Conservation (phyloP, 2,329 filamentous ascomycete genomes). For the Orbilia javanica region DNA sequence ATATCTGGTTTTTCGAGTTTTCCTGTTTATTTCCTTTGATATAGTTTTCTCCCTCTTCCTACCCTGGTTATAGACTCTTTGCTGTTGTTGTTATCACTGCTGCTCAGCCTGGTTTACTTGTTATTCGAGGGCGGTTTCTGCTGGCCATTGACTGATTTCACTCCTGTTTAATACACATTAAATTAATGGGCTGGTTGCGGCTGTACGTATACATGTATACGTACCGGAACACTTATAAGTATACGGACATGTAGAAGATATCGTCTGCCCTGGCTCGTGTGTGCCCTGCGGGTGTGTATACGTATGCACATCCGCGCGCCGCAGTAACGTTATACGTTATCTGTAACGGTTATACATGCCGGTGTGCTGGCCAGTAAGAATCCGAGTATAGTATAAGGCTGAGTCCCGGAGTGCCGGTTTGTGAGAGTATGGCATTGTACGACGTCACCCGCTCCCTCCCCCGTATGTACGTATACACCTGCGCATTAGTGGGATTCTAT, state of each 20-base stretch:
- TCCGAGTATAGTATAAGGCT: slow-evolving; percentile 2
- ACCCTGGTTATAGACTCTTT: neutral
- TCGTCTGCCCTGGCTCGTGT: neutral
- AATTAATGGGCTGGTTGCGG: neutral
- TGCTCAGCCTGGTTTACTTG: neutral
- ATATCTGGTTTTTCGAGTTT: neutral
- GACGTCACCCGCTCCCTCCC: neutral
- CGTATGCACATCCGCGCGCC: neutral
- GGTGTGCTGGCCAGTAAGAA: neutral
- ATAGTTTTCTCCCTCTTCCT: neutral
- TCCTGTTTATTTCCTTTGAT: neutral
- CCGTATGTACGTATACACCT: neutral
- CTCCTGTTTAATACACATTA: slow-evolving; percentile 21
- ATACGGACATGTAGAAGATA: neutral
- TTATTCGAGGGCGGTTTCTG: slow-evolving; percentile 31
- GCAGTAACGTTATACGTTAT: neutral
- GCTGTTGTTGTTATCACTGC: neutral
- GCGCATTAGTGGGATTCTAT: too few species aligned
- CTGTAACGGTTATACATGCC: neutral
- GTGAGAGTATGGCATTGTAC: neutral
- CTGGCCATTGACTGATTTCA: slow-evolving; percentile 17
- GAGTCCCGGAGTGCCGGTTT: neutral
- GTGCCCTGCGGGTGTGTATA: neutral
- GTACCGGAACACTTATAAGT: neutral
- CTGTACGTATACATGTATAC: neutral